A percentile compares a stretch with the other conserved stretches of the same genome.
These are phyloP conservation scores for Pythium sp. DNA, from an alignment of 352 stramenopile species.

Conservation along the genomic window DNA sequence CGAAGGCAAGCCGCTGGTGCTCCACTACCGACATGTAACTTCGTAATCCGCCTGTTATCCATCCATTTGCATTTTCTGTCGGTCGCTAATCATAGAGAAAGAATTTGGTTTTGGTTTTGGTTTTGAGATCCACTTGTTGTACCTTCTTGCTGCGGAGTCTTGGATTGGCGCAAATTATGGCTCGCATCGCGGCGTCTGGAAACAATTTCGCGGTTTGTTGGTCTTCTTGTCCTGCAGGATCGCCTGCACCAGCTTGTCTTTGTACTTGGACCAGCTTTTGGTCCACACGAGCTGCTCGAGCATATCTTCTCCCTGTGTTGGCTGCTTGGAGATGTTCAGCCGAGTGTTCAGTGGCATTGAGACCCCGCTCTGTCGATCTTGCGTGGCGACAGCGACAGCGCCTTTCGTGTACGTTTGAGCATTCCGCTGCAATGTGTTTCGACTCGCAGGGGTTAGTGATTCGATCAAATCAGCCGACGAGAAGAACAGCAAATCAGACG, in stretches of 20 bases:
- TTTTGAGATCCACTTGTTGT: background rate
- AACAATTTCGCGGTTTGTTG: conserved; percentile 11
- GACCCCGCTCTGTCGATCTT: background rate
- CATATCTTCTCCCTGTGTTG: conserved; percentile 13
- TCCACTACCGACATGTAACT: conserved; percentile 44
- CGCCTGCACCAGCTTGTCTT: conserved; percentile 9
- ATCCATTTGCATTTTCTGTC: background rate
- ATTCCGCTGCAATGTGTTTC: conserved; percentile 37
- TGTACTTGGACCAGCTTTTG: conserved; percentile 16
- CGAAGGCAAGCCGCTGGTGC: conserved; percentile 37
- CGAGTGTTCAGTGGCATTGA: background rate
- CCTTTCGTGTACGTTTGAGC: conserved; percentile 17
- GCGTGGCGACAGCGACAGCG: background rate
- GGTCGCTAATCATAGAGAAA: conserved; percentile 9
- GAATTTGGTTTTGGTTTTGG: background rate
- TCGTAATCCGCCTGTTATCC: conserved; percentile 4
- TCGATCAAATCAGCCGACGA: conserved; percentile 34
- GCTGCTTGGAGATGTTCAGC: background rate
- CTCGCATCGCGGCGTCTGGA: background rate
- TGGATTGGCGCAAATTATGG: background rate
- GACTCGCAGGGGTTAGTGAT: conserved; percentile 33
- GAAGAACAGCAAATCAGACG: conserved; percentile 53
- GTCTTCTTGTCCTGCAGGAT: conserved; percentile 17
- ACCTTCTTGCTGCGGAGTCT: background rate
- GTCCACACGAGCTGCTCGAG: conserved; percentile 16